These are phyloP conservation scores for Harringtonia lauricola DNA, from an alignment of 2,329 filamentous ascomycete species.

Conservation along the genomic window DNA sequence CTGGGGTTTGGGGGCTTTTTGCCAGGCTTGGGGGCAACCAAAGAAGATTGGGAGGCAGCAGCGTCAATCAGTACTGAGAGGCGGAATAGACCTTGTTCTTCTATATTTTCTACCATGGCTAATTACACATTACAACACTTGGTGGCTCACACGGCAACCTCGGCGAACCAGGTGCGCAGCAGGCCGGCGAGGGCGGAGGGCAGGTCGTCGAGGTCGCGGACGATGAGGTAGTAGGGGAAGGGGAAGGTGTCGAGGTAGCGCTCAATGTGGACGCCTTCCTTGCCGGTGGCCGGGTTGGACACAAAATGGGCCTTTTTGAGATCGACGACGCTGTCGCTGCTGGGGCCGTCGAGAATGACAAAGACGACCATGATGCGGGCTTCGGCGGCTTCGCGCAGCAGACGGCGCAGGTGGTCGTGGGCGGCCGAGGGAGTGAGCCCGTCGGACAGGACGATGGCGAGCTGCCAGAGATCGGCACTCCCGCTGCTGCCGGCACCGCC, in stretches of 20 bases:
- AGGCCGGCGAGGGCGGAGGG: conserved; percentile 79
- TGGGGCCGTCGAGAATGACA: conserved; percentile 74
- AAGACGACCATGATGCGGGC: conserved; percentile 98
- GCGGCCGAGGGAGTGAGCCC: conserved; percentile 75
- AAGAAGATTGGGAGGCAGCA: too few relatives aligned
- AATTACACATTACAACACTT: not conserved
- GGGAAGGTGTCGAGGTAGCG: conserved; percentile 93
- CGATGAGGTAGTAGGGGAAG: conserved; percentile 93
- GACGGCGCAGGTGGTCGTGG: conserved; percentile 69
- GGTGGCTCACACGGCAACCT: conserved; percentile 28
- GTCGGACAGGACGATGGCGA: conserved; percentile 87
- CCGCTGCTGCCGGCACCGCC: conserved; percentile 24
- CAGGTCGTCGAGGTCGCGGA: conserved; percentile 82
- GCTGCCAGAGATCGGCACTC: conserved; percentile 76
- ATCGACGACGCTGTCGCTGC: conserved; percentile 67
- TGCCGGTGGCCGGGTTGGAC: conserved; percentile 41
- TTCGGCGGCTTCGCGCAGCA: conserved; percentile 81
- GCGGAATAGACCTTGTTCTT: too few relatives aligned
- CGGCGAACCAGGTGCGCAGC: conserved; percentile 90
- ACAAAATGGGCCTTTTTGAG: conserved; percentile 80
- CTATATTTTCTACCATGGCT: too few relatives aligned
- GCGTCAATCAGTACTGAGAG: too few relatives aligned
- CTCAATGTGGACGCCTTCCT: conserved; percentile 67
- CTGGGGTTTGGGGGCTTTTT: too few relatives aligned
- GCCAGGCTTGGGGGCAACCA: too few relatives aligned